phyloP scores from a whole-genome alignment of 352 stramenopile genomes.

The Globisporangium parvum region DNA sequence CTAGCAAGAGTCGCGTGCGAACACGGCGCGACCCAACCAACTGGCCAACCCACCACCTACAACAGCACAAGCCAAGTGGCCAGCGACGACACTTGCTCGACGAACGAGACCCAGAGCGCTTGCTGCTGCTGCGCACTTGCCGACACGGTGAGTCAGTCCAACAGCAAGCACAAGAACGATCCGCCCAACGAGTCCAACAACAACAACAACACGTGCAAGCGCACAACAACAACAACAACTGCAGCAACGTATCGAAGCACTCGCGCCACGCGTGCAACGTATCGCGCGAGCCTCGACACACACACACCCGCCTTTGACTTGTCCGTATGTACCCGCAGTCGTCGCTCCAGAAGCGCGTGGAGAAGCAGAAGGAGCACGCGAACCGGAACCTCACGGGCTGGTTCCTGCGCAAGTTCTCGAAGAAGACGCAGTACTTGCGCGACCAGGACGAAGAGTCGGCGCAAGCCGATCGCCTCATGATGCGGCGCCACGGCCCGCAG shows the following conservation, averaged over 20 bases:
- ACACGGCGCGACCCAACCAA: not conserved
- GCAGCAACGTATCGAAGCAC: no score
- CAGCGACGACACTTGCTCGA: no score
- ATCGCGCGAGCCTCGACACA: not conserved
- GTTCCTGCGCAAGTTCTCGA: conserved; percentile 66
- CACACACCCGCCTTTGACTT: not conserved
- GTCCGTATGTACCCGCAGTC: conserved; percentile 13
- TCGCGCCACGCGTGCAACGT: no score
- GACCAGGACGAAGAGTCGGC: conserved; percentile 51
- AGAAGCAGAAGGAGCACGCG: conserved; percentile 49
- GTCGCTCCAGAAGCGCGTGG: conserved; percentile 42
- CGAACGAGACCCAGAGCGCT: no score
- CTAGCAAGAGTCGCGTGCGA: no score
- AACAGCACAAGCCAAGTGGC: no score
- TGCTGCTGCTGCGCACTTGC: not conserved
- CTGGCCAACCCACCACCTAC: not conserved
- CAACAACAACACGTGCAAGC: not conserved
- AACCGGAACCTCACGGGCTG: conserved; percentile 58
- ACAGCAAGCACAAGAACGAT: not conserved
- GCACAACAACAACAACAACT: not conserved
- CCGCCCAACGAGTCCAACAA: no score
- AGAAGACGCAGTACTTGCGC: conserved; percentile 49
- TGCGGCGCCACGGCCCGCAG: conserved; percentile 15
- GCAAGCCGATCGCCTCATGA: conserved; percentile 20
- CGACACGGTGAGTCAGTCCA: not conserved